Evolutionary conservation across 768 basidiomycete genomes (phyloP).

Genomic region (Austroboletus festivus): DNA sequence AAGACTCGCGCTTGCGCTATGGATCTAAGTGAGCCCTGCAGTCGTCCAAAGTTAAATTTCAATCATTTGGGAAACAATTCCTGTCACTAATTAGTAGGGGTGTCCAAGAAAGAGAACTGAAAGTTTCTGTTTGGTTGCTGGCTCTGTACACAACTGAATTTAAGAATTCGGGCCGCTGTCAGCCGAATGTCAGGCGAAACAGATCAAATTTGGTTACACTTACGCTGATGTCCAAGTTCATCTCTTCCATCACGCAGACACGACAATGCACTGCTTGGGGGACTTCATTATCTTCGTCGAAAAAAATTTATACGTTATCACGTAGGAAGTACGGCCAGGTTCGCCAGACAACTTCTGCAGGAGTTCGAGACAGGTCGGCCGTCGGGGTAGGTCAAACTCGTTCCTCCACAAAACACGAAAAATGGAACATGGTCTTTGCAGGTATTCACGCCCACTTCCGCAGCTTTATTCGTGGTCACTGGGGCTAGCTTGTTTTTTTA

Average conservation of each 20-base stretch:
- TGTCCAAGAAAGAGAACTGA: no score
- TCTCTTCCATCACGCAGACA: conserved; percentile 18
- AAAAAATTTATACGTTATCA: background rate
- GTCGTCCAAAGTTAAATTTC: no score
- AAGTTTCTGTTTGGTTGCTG: no score
- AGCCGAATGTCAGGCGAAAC: no score
- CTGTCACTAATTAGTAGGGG: no score
- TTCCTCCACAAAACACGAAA: background rate
- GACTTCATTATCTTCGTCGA: conserved; percentile 3
- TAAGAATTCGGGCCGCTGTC: no score
- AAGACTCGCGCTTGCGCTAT: no score
- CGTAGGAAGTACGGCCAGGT: conserved; percentile 16
- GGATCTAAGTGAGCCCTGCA: no score
- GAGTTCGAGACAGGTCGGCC: conserved; percentile 33
- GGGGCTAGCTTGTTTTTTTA: conserved; percentile 83
- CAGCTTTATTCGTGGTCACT: conserved; percentile 77
- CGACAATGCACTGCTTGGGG: conserved; percentile 15
- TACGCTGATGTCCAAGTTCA: conserved; percentile 20
- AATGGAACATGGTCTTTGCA: conserved; percentile 30
- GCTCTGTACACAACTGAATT: no score
- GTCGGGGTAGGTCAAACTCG: conserved; percentile 30
- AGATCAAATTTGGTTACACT: no score
- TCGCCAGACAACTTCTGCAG: conserved; percentile 20
- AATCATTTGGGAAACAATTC: no score
- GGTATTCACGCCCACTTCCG: conserved; percentile 92